Percentiles rank a stretch among this genome's conserved stretches.
Evolutionary conservation across 2,329 filamentous ascomycete species (phyloP).

Genomic region (Alternaria brassicicola): DNA sequence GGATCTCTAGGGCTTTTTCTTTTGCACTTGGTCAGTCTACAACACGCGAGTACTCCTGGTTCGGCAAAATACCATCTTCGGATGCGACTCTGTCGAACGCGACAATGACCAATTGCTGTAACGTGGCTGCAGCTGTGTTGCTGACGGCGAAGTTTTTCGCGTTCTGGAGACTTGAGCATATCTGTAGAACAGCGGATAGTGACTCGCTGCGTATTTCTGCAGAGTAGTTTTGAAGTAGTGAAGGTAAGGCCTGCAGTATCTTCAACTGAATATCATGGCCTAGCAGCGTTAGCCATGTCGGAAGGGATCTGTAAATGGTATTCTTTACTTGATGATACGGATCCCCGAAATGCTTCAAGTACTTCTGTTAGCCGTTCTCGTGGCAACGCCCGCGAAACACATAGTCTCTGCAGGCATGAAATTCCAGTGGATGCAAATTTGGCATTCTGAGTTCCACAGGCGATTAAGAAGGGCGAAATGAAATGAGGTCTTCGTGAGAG

Average conservation of each 20-base stretch:
- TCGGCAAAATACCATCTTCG: conserved; percentile 71
- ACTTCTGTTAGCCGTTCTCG: conserved; percentile 81
- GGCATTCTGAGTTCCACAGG: conserved; percentile 86
- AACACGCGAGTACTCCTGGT: not conserved
- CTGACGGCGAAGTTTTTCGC: conserved; percentile 94
- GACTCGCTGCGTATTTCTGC: conserved; percentile 79
- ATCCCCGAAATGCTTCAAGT: conserved; percentile 85
- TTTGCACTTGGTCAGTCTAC: conserved; percentile 22
- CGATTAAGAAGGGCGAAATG: conserved; percentile 90
- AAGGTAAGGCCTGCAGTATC: conserved; percentile 89
- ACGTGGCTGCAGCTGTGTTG: conserved; percentile 92
- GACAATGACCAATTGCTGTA: conserved; percentile 90
- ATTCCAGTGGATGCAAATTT: conserved; percentile 90
- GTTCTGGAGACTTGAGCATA: conserved; percentile 88
- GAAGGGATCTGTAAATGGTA: conserved; percentile 29
- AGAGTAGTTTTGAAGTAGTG: conserved; percentile 88
- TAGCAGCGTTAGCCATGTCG: conserved; percentile 35
- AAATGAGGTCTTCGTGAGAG: conserved; percentile 82
- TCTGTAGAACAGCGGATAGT: conserved; percentile 81
- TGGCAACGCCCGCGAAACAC: conserved; percentile 80
- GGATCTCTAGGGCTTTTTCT: conserved; percentile 56
- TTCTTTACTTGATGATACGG: conserved; percentile 67
- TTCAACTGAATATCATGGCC: conserved; percentile 91
- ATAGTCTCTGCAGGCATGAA: conserved; percentile 85
- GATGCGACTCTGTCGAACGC: conserved; percentile 89